Conservation (phyloP, 1,284 basidiomycete species). For the Ceratobasidium sp. region DNA sequence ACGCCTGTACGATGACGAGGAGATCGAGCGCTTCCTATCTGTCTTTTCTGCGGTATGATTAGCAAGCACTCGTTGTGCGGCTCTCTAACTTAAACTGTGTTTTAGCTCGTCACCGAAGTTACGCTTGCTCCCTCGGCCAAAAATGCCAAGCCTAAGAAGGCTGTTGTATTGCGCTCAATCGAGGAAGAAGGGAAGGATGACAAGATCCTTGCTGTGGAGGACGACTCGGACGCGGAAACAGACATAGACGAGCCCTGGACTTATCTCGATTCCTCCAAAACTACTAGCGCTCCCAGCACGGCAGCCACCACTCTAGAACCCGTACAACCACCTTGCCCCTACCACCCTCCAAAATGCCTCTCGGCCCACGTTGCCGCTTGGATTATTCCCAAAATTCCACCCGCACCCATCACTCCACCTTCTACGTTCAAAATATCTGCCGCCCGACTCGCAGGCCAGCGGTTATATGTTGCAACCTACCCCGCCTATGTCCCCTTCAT, state of each 20-base stretch:
- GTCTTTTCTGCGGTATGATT: constrained; percentile 42
- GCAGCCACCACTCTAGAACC: not conserved
- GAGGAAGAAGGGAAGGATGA: not conserved
- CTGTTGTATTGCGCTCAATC: constrained; percentile 17
- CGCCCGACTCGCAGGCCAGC: constrained; percentile 15
- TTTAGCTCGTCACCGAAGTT: constrained; percentile 37
- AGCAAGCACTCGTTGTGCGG: not conserved
- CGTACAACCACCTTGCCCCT: not conserved
- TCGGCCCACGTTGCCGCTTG: constrained; percentile 18
- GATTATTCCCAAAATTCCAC: constrained; percentile 1
- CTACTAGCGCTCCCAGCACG: not conserved
- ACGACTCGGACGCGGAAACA: constrained; percentile 28
- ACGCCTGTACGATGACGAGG: constrained; percentile 44
- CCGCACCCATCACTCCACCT: not conserved
- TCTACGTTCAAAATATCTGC: constrained; percentile 15
- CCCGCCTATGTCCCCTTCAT: constrained; percentile 64
- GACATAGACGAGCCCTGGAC: constrained; percentile 36
- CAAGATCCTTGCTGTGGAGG: constrained; percentile 1
- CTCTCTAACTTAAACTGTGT: not conserved
- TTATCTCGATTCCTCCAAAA: constrained; percentile 8
- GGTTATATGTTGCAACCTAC: constrained; percentile 52
- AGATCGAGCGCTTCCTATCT: constrained; percentile 44
- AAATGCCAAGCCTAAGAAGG: constrained; percentile 5
- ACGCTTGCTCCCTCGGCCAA: constrained; percentile 17
- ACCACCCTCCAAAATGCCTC: not conserved